Evolutionary conservation across 371 early-diverging fungal genomes (phyloP).

Genomic region (Lichtheimia hyalospora): DNA sequence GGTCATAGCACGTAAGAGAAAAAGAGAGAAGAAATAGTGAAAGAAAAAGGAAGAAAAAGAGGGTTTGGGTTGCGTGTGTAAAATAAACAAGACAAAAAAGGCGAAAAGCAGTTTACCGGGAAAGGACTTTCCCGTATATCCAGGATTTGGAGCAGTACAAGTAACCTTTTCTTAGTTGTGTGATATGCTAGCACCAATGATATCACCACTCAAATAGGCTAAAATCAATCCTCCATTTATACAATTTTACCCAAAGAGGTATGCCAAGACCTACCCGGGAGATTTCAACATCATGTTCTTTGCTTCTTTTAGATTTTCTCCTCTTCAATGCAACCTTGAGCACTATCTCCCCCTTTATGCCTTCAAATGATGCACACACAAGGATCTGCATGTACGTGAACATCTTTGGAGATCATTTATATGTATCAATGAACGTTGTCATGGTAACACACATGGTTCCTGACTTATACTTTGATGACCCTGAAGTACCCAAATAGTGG

Average conservation of each 20-base stretch:
- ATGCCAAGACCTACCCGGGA: conserved; percentile 26
- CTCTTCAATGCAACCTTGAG: too few species aligned
- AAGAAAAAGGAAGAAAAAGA: neutral
- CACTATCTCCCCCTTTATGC: too few species aligned
- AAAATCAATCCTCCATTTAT: conserved; percentile 15
- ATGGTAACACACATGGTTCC: too few species aligned
- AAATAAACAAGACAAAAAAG: conserved; percentile 6
- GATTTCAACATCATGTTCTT: conserved; percentile 1
- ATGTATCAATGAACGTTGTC: too few species aligned
- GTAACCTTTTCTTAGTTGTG: neutral
- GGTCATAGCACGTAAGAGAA: neutral
- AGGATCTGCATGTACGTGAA: too few species aligned
- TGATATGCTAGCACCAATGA: neutral
- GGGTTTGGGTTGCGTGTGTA: neutral
- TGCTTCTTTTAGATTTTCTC: neutral
- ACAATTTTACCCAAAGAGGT: conserved; percentile 25
- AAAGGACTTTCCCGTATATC: conserved; percentile 19
- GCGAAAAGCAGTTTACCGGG: conserved; percentile 9
- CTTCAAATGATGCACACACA: too few species aligned
- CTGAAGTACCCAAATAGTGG: too few species aligned
- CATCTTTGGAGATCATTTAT: too few species aligned
- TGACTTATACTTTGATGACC: too few species aligned
- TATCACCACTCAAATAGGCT: neutral
- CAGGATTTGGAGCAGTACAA: conserved; percentile 5
- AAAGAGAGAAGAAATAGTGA: neutral